Evolutionary conservation across 257 asterid species (phyloP), one percentile per base, ranked within the genome.

Genomic region (Solanum pennellii): DNA sequence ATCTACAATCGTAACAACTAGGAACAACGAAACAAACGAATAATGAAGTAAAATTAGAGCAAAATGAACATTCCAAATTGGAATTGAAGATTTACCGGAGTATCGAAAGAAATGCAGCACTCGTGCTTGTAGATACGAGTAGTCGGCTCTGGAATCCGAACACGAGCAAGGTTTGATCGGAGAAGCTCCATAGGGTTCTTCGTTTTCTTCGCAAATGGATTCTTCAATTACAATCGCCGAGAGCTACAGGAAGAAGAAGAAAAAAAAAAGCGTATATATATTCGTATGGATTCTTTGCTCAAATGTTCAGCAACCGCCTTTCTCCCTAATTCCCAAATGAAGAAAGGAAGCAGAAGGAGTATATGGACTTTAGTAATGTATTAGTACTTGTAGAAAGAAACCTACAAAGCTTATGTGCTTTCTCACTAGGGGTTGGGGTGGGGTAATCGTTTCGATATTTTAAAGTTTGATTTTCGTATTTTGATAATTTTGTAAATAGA

Each of bases 71-170:
- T 37, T 35, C 15, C 7, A 1, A 6, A 3, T 47, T 4, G 27
- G 6, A 80, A 80, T 80, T 80, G 62, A 49, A 10, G 69, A 5
- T 66, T 44, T 93, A 97, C 99, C 96, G 99, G 99, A 69, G 97
- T 93, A 84, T 96, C 98, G 87, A 91, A 97, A 9, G 99, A 95
- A 87, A 97, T 90, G 96, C 99, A 97, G 89, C 99, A 97, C 79
- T 97, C 99, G 2, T 95, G 95, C 90, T 97, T 97, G 95, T 93
- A 97, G 91, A 97, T 92, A 89, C 99, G 99, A 93, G 90, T 94
- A 60, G 99, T 97, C 0, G 99, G 99, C 90, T 94, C 99, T 23
- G 99, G 99, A 79, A 96, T 97, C 68, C 99, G 96, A 85, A 97
- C 99, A 1, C 96, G 96, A 10, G 95, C 88, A 85, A 97, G 98